phyloP scores from a whole-genome alignment of 2,329 filamentous ascomycete genomes.

The Talaromyces sp. region DNA sequence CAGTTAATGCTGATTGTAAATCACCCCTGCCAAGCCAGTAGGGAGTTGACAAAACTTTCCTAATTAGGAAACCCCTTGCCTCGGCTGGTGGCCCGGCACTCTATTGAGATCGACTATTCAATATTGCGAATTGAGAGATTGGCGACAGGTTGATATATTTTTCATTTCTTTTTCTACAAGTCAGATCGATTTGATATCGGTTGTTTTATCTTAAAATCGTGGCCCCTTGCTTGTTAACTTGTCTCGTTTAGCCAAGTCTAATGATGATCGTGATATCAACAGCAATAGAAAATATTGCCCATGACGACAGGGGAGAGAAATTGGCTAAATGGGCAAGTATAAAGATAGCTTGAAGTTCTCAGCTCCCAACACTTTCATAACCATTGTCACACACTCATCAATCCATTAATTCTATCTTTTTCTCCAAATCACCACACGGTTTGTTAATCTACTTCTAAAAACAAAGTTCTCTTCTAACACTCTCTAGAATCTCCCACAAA shows the following conservation, averaged over 20 bases:
- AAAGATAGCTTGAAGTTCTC: not conserved
- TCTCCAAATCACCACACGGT: not conserved
- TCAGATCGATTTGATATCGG: not conserved
- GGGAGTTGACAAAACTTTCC: not conserved
- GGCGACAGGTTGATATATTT: not conserved
- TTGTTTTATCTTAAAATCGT: not conserved
- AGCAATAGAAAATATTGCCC: not conserved
- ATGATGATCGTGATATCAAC: conserved; percentile 3
- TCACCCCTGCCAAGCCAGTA: conserved; percentile 8
- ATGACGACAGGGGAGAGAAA: not conserved
- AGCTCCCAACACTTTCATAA: rapidly evolving
- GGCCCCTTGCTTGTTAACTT: not conserved
- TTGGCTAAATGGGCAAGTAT: conserved; percentile 1
- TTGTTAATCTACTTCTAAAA: not conserved
- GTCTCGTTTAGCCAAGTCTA: not conserved
- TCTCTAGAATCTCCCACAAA: not conserved
- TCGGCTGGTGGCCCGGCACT: not conserved
- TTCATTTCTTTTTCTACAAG: not conserved
- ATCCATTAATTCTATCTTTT: not conserved
- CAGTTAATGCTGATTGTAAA: not conserved
- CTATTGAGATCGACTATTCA: not conserved
- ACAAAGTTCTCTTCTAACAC: not conserved
- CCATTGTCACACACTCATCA: not conserved
- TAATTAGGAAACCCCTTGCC: conserved; percentile 5
- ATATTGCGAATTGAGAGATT: not conserved